Evolutionary conservation across 2,329 filamentous ascomycete species (phyloP).

Genomic region (Alternaria longipes): DNA sequence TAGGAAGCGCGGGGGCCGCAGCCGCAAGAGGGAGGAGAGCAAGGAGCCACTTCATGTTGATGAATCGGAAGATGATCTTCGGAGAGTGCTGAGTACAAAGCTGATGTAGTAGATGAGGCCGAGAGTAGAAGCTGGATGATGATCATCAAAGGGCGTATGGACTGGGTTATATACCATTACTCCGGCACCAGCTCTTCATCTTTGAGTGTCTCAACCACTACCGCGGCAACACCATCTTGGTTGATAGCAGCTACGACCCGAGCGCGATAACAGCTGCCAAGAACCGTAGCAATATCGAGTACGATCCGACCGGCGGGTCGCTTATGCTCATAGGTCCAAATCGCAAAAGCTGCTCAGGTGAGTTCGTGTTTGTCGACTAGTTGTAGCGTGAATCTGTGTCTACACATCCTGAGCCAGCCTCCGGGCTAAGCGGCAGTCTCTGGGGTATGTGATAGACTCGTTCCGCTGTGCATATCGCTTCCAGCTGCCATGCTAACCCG

Average conservation of each 20-base stretch:
- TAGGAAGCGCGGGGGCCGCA: slow-evolving; percentile 36
- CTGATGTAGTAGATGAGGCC: slow-evolving; percentile 31
- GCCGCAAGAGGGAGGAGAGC: slow-evolving; percentile 47
- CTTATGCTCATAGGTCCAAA: slow-evolving; percentile 39
- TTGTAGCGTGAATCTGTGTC: slow-evolving; percentile 9
- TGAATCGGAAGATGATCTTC: slow-evolving; percentile 23
- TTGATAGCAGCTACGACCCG: slow-evolving; percentile 27
- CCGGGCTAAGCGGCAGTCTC: slow-evolving; percentile 25
- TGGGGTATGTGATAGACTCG: slow-evolving; percentile 24
- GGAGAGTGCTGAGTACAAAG: slow-evolving; percentile 24
- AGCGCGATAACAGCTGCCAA: slow-evolving; percentile 43
- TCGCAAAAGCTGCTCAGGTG: slow-evolving; percentile 33
- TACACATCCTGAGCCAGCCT: slow-evolving; percentile 21
- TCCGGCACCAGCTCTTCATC: slow-evolving; percentile 24
- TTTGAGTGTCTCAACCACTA: slow-evolving; percentile 16
- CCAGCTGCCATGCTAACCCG: slow-evolving; percentile 17
- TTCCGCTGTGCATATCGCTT: slow-evolving; percentile 19
- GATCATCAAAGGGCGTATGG: slow-evolving; percentile 39
- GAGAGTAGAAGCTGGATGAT: slow-evolving; percentile 41
- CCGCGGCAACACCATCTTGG: slow-evolving; percentile 26
- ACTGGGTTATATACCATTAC: slow-evolving; percentile 45
- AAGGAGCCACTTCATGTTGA: slow-evolving; percentile 52
- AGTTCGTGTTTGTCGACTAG: slow-evolving; percentile 39
- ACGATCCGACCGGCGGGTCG: slow-evolving; percentile 47
- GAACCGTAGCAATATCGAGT: slow-evolving; percentile 43